Conservation (phyloP, 805 yeast species). For the Nakazawaea populi region DNA sequence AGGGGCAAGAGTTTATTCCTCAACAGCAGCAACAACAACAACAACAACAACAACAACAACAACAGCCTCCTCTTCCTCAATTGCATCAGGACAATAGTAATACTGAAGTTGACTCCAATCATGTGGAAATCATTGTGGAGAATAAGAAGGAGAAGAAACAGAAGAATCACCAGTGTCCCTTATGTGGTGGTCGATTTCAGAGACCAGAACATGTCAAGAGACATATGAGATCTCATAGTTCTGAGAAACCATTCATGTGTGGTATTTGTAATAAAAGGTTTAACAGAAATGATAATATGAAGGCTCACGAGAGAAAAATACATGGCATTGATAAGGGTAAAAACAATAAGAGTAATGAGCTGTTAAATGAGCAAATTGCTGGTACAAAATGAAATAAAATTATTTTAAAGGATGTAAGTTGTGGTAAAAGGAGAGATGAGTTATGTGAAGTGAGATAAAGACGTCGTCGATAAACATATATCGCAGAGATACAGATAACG, state of each 20-base stretch:
- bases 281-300: slow-evolving; percentile 54
- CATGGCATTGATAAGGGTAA: slow-evolving; percentile 24
- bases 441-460: too few relatives aligned
- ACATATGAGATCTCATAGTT: slow-evolving; percentile 52
- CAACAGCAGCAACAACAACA: slow-evolving; percentile 13
- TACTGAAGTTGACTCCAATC: too few relatives aligned
- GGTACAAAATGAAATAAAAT: too few relatives aligned
- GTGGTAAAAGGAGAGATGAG: too few relatives aligned
- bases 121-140: slow-evolving; percentile 15
- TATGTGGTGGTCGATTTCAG: slow-evolving; percentile 58
- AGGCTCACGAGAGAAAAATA: slow-evolving; percentile 57
- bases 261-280: slow-evolving; percentile 48
- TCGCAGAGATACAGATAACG: too few relatives aligned
- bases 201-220: slow-evolving; percentile 70
- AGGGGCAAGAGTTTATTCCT: not conserved
- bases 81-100: too few relatives aligned
- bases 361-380: not conserved
- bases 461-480: too few relatives aligned
- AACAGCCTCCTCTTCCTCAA: not conserved
- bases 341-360: not conserved
- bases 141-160: slow-evolving; percentile 31
- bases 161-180: slow-evolving; percentile 59
- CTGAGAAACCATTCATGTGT: slow-evolving; percentile 53
- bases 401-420: too few relatives aligned
- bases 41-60: slow-evolving; percentile 12